These are phyloP conservation scores for Populus hybrid DNA, from an alignment of 441 rosid genomes.

Conservation along the genomic window DNA sequence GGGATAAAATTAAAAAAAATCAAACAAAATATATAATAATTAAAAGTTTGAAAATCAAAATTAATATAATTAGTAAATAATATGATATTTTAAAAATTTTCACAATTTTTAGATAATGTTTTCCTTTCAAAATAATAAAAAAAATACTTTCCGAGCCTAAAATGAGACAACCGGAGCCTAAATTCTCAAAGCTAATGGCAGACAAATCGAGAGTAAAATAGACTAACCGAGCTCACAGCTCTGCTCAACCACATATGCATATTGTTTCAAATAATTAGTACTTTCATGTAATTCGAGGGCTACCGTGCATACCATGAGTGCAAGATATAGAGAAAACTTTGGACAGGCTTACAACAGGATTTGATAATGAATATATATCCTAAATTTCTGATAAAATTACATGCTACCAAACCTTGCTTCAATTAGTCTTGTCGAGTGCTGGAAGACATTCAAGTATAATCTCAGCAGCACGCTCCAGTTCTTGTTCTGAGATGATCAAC, in stretches of 20 bases:
- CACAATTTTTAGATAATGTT: too few species aligned
- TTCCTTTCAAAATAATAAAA: too few species aligned
- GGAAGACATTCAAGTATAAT: slow-evolving; percentile 41
- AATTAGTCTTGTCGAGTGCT: slow-evolving; percentile 34
- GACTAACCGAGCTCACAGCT: background rate
- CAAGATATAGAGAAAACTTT: background rate
- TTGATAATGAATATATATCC: background rate
- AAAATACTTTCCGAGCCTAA: too few species aligned
- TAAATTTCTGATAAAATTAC: background rate
- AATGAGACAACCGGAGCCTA: too few species aligned
- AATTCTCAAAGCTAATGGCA: background rate
- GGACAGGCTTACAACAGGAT: background rate
- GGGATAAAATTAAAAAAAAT: too few species aligned
- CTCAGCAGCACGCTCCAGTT: slow-evolving; percentile 58
- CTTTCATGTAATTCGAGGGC: background rate
- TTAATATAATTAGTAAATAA: too few species aligned
- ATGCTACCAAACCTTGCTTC: background rate
- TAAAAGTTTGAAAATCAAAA: too few species aligned
- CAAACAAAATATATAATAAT: too few species aligned
- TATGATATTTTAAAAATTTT: too few species aligned
- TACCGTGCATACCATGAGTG: background rate
- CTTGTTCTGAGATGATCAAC: slow-evolving; percentile 63
- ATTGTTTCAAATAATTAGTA: background rate
- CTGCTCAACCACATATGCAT: background rate
- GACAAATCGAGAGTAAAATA: background rate